Conservation (phyloP, 768 basidiomycete genomes). For the Tricholoma flavovirens region DNA sequence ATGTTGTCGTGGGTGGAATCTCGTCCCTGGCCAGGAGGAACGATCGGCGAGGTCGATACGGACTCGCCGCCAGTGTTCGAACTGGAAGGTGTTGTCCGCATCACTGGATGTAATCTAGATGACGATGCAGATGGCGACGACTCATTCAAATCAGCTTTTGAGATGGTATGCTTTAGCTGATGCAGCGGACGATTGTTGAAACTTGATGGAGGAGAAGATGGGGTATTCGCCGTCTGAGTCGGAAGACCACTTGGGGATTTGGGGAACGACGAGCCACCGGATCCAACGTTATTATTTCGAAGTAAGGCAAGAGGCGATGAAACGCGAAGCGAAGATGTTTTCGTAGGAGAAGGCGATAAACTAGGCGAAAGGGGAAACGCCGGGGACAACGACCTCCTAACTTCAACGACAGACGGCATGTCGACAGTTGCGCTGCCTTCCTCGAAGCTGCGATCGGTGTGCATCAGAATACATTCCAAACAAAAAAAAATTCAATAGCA, state of each 20-base stretch:
- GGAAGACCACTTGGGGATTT: conserved; percentile 35
- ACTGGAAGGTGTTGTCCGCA: conserved; percentile 1
- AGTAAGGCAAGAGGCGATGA: conserved; percentile 9
- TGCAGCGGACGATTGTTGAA: conserved; percentile 10
- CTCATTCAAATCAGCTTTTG: conserved; percentile 19
- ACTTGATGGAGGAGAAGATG: conserved; percentile 16
- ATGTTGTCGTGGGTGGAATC: not conserved
- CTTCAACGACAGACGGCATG: conserved; percentile 16
- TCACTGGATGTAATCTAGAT: conserved; percentile 3
- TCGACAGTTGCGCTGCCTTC: conserved; percentile 17
- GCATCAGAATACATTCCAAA: conserved; percentile 1
- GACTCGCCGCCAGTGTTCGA: not conserved
- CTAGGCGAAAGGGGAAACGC: conserved; percentile 10
- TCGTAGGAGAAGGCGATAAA: conserved; percentile 5
- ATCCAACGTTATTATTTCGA: not conserved
- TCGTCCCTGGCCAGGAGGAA: not conserved
- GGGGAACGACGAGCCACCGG: conserved; percentile 4
- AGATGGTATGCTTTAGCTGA: conserved; percentile 23
- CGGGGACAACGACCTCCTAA: conserved; percentile 15
- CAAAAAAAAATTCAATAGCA: not conserved
- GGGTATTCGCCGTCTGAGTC: conserved; percentile 16
- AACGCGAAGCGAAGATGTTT: conserved; percentile 15
- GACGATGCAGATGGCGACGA: not conserved
- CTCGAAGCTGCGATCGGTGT: conserved; percentile 19
- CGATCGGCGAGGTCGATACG: not conserved